phyloP scores from a whole-genome alignment of 2,329 filamentous ascomycete species.

The Rutstroemia sp. region DNA sequence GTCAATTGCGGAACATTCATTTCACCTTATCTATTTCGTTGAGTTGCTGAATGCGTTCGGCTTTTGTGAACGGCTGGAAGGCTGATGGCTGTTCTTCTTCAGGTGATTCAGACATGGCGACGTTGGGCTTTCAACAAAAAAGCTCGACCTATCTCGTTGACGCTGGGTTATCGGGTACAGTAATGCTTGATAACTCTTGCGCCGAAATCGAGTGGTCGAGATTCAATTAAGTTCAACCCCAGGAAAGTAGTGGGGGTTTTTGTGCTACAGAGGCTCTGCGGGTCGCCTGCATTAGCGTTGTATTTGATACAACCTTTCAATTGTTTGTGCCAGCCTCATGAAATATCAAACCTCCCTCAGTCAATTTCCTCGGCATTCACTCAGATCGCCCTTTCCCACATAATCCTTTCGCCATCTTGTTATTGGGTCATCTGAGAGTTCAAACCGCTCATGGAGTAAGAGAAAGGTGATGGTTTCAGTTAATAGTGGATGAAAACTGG shows the following conservation, averaged over 20 bases:
- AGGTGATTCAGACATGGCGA: slow-evolving; percentile 8
- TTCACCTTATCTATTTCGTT: slow-evolving; percentile 66
- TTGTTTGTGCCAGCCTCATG: not conserved
- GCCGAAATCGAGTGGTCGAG: too few relatives aligned
- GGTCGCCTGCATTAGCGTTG: slow-evolving; percentile 21
- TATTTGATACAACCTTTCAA: not conserved
- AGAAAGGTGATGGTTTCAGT: too few relatives aligned
- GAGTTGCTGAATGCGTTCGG: slow-evolving; percentile 74
- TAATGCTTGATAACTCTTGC: too few relatives aligned
- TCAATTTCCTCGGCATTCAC: too few relatives aligned
- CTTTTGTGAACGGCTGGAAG: slow-evolving; percentile 51
- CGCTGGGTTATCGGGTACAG: not conserved
- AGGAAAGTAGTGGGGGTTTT: not conserved
- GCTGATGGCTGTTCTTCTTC: slow-evolving; percentile 16
- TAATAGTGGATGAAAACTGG: not conserved
- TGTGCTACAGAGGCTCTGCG: slow-evolving; percentile 23
- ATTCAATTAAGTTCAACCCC: too few relatives aligned
- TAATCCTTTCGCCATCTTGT: too few relatives aligned
- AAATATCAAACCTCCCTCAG: not conserved
- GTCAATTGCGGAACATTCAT: not conserved
- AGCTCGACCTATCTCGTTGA: too few relatives aligned
- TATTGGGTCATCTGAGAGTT: too few relatives aligned
- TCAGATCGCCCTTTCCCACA: too few relatives aligned
- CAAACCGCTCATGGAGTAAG: too few relatives aligned
- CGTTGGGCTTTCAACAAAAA: not conserved